phyloP scores from a whole-genome alignment of 2,329 filamentous ascomycete genomes.

The Cyanodermella asteris region DNA sequence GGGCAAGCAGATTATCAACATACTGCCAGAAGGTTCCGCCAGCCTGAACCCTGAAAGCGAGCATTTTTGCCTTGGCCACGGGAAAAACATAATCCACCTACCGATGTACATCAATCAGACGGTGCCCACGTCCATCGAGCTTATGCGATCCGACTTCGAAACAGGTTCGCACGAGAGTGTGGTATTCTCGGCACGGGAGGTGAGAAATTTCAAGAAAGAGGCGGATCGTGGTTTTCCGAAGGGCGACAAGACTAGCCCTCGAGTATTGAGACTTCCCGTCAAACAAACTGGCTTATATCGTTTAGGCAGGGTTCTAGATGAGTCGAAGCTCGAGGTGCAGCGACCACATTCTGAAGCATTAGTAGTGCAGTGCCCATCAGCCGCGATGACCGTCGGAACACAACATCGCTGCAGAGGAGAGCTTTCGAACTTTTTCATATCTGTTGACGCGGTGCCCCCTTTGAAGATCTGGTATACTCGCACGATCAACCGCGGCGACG shows the following conservation, averaged over 20 bases:
- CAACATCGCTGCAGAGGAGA: constrained; percentile 64
- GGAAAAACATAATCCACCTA: constrained; percentile 39
- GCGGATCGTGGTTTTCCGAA: constrained; percentile 35
- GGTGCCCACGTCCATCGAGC: constrained; percentile 65
- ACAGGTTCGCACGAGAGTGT: constrained; percentile 62
- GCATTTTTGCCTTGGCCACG: constrained; percentile 59
- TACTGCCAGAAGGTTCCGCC: constrained; percentile 85
- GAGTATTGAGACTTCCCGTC: constrained; percentile 49
- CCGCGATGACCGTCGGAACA: constrained; percentile 42
- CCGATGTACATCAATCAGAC: constrained; percentile 91
- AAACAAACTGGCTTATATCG: constrained; percentile 80
- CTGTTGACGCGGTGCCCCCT: constrained; percentile 73
- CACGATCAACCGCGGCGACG: constrained; percentile 61
- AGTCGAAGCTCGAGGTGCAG: constrained; percentile 84
- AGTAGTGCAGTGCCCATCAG: constrained; percentile 68
- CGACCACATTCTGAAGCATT: constrained; percentile 54
- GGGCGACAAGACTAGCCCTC: constrained; percentile 29
- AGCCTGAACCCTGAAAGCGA: constrained; percentile 60
- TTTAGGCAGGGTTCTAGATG: constrained; percentile 66
- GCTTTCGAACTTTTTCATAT: constrained; percentile 61
- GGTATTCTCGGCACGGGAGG: constrained; percentile 48
- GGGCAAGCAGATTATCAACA: constrained; percentile 93
- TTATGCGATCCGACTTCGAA: constrained; percentile 70
- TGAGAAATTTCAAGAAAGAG: constrained; percentile 53
- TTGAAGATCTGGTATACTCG: constrained; percentile 84